Base-by-base conservation (phyloP, 192 early-diverging fungal species). In the Kappamyces sp. region DNA sequence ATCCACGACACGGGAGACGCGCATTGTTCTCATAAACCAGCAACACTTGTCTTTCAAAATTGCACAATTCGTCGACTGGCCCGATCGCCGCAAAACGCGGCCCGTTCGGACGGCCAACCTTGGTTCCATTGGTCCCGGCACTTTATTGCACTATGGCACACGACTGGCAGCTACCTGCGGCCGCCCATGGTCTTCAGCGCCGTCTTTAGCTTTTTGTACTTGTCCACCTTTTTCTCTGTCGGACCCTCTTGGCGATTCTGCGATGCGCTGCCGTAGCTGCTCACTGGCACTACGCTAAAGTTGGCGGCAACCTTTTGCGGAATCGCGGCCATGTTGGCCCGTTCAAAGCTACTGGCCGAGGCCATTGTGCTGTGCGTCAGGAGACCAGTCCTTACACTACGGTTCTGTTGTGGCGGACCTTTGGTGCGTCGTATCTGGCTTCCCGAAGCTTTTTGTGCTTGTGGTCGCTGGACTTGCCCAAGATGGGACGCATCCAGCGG, bases 401-500 rank as follows among this genome's bases (percentile, higher is more conserved):
- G 23, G 23, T 23, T 23, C 23, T 23, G 23, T 23, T 23, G 23
- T 23, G 23, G 23, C 23, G 23, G 23, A 23, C 23, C 23, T 23
- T 23, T 23, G 23, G 23, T 23, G 23, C 23, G 23, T 59, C 37
- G n/a, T 38, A 59, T n/a, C 57, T n/a, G 31, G 38, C 43, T 47
- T 59, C 13, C 7, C 13, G 12, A 9, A 59, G 35, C 13, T 59
- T n/a, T 40, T 44, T 44, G 43, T 59, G 35, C 46, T 47, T 59
- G 69, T 90, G 90, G 63, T 85, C 82, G 31, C 80, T 71, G 62
- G 86, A 89, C 49, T 89, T 80, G 4, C 85, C 81, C 40, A 93
- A 65, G 40, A 95, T 87, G 40, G 90, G 88, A 40, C 93, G 78
- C 65, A 86, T 90, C 90, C 91, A 95, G 54, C 33, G 49, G 69